These are phyloP conservation scores for Cutaneotrichosporon mucoides DNA, from an alignment of 1,284 basidiomycete genomes.

Conservation along the genomic window DNA sequence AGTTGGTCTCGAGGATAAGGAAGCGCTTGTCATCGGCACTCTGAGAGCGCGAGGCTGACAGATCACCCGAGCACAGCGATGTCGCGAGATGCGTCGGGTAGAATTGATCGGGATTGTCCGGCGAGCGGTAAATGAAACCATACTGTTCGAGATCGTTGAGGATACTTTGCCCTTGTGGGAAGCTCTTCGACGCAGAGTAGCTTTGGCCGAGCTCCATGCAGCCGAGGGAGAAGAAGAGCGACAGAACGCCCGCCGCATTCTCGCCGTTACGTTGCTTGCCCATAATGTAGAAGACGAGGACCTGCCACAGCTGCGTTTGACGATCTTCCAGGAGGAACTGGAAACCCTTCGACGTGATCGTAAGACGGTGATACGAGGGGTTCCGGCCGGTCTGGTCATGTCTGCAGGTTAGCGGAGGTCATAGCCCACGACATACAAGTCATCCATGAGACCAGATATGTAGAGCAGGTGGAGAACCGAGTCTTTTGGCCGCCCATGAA, in stretches of 20 bases:
- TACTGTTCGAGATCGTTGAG: constrained; percentile 90
- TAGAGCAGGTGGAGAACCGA: constrained; percentile 75
- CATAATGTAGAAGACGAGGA: constrained; percentile 74
- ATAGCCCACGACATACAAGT: constrained; percentile 42
- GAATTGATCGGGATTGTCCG: constrained; percentile 59
- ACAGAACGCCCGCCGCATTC: constrained; percentile 89
- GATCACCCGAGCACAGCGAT: constrained; percentile 62
- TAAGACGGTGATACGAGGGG: constrained; percentile 52
- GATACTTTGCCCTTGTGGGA: constrained; percentile 63
- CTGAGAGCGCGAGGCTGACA: constrained; percentile 59
- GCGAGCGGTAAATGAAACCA: constrained; percentile 80
- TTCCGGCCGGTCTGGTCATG: constrained; percentile 22
- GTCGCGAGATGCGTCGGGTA: constrained; percentile 95
- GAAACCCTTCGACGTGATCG: constrained; percentile 93
- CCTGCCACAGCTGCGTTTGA: constrained; percentile 97
- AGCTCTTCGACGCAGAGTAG: constrained; percentile 79
- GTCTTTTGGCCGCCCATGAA: constrained; percentile 59
- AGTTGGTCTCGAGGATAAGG: constrained; percentile 97
- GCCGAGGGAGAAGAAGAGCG: constrained; percentile 92
- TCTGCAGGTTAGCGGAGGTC: constrained; percentile 11
- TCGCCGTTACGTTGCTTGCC: constrained; percentile 67
- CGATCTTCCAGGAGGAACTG: constrained; percentile 95
- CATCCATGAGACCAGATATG: constrained; percentile 79
- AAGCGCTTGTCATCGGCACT: constrained; percentile 65
- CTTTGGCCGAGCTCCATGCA: constrained; percentile 92